Evolutionary conservation across 2,329 filamentous ascomycete genomes (phyloP).

Genomic region (Exophiala oligosperma): DNA sequence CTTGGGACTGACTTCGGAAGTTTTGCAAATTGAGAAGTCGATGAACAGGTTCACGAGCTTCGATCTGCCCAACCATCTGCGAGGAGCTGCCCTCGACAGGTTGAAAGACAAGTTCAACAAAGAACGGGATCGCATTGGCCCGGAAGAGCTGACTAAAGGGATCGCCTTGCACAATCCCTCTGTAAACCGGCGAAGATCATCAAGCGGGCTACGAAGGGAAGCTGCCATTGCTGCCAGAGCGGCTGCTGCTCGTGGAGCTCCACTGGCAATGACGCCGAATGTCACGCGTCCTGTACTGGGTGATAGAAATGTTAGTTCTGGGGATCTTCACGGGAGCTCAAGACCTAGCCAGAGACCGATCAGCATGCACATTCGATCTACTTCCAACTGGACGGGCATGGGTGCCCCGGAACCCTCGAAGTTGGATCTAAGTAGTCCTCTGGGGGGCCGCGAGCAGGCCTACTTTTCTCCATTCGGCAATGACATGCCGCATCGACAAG

Average conservation of each 20-base stretch:
- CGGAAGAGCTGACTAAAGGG: slow-evolving; percentile 82
- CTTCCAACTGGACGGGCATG: slow-evolving; percentile 19
- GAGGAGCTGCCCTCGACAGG: slow-evolving; percentile 77
- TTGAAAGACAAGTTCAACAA: slow-evolving; percentile 90
- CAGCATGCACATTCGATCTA: slow-evolving; percentile 18
- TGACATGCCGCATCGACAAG: slow-evolving; percentile 49
- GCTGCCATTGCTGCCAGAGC: slow-evolving; percentile 69
- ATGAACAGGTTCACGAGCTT: slow-evolving; percentile 93
- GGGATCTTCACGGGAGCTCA: slow-evolving; percentile 59
- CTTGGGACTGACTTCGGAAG: slow-evolving; percentile 85
- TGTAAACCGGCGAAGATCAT: slow-evolving; percentile 69
- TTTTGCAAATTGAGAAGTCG: slow-evolving; percentile 85
- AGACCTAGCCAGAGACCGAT: slow-evolving; percentile 18
- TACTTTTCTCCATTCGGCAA: slow-evolving; percentile 35
- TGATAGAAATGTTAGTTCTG: slow-evolving; percentile 60
- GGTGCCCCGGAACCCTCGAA: slow-evolving; percentile 9
- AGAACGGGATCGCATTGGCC: slow-evolving; percentile 78
- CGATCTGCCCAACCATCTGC: slow-evolving; percentile 85
- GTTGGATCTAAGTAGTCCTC: slow-evolving; percentile 37
- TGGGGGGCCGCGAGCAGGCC: slow-evolving; percentile 44
- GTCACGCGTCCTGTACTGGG: slow-evolving; percentile 27
- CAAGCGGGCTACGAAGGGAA: slow-evolving; percentile 74
- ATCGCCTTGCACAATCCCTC: slow-evolving; percentile 88
- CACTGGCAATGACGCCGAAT: slow-evolving; percentile 16
- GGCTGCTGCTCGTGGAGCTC: slow-evolving; percentile 40